phyloP scores from a whole-genome alignment of 2,329 filamentous ascomycete genomes.

The Meredithiella fracta region DNA sequence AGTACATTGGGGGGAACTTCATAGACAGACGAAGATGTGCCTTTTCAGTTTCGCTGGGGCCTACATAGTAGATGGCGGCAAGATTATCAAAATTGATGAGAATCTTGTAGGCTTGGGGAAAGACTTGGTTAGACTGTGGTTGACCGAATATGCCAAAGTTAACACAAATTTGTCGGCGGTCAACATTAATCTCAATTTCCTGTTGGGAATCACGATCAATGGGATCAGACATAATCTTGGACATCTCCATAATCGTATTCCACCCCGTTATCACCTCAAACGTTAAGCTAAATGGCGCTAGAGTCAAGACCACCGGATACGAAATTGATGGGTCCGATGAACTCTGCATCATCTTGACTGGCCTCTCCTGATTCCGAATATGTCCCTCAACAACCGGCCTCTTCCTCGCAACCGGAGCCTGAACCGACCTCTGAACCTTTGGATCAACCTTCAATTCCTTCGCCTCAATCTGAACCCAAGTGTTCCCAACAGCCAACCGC shows the following conservation, averaged over 20 bases:
- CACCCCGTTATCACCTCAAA: conserved; percentile 7
- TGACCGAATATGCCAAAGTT: conserved; percentile 5
- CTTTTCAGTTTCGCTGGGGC: not conserved
- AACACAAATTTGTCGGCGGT: conserved; percentile 9
- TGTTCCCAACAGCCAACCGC: not conserved
- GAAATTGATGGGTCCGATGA: not conserved
- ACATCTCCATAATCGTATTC: conserved; percentile 10
- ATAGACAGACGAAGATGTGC: conserved; percentile 27
- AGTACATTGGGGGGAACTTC: conserved; percentile 32
- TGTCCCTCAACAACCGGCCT: no score
- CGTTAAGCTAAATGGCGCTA: not conserved
- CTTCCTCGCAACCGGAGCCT: no score
- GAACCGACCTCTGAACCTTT: no score
- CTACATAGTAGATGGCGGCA: conserved; percentile 24
- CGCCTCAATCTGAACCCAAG: not conserved
- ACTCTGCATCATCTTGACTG: not conserved
- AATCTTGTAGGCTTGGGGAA: conserved; percentile 23
- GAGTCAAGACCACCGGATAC: conserved; percentile 2
- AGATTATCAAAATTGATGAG: conserved; percentile 31
- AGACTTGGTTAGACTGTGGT: not conserved
- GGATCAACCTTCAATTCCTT: not conserved
- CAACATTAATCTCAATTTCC: conserved; percentile 7
- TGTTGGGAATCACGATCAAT: conserved; percentile 6
- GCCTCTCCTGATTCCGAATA: no score
- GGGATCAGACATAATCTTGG: not conserved